phyloP scores from a whole-genome alignment of 1,139 yeast species.

The Geotrichum cucujoidarum region DNA sequence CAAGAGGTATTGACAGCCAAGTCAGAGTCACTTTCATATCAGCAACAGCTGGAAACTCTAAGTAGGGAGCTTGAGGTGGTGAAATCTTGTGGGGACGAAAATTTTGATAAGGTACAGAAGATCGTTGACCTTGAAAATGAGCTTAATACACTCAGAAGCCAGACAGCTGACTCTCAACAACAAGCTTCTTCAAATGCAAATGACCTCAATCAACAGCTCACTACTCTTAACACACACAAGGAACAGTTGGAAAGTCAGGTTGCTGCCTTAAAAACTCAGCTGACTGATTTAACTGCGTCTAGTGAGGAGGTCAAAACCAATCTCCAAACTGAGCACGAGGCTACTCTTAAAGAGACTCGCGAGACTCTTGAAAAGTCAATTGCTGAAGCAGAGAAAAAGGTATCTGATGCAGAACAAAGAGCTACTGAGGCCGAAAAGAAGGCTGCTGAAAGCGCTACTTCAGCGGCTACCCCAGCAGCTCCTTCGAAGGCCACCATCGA shows the following conservation, averaged over 20 bases:
- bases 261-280: slow-evolving; percentile 17
- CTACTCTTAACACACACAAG: slow-evolving; percentile 13
- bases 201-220: slow-evolving; percentile 17
- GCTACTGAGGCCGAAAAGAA: slow-evolving; percentile 5
- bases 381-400: slow-evolving; percentile 5
- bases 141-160: slow-evolving; percentile 26
- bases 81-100: slow-evolving; percentile 21
- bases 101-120: slow-evolving; percentile 26
- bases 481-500: slow-evolving; percentile 9
- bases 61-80: slow-evolving; percentile 29
- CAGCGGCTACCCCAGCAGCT: neutral
- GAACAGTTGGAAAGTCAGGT: slow-evolving; percentile 15
- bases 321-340: slow-evolving; percentile 15
- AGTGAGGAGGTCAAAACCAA: neutral
- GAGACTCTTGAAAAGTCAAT: slow-evolving; percentile 9
- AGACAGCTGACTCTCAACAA: slow-evolving; percentile 24
- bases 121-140: slow-evolving; percentile 30
- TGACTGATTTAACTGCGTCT: slow-evolving; percentile 8
- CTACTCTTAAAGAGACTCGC: slow-evolving; percentile 13
- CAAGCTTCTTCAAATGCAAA: slow-evolving; percentile 12
- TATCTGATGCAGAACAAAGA: slow-evolving; percentile 12
- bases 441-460: neutral
- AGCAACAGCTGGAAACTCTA: slow-evolving; percentile 28
- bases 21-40: slow-evolving; percentile 28
- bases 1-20: slow-evolving; percentile 30